Percentiles rank a stretch among this genome's conserved stretches.
These are phyloP conservation scores for Theileria parva DNA, from an alignment of 169 alveolate species.

Conservation along the genomic window DNA sequence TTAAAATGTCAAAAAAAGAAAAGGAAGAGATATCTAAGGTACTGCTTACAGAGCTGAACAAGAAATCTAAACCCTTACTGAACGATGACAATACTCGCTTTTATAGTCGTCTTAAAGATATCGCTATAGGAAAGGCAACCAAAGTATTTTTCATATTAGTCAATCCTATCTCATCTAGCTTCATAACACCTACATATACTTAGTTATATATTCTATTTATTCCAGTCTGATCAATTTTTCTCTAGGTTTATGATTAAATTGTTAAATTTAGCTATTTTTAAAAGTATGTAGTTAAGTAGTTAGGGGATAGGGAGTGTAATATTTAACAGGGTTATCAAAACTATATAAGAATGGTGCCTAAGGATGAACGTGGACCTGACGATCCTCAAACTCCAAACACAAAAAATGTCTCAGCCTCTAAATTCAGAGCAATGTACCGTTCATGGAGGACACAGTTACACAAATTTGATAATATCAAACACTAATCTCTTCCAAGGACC, in stretches of 20 bases:
- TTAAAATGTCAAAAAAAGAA: constrained; percentile 28
- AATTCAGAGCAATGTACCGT: constrained; percentile 73
- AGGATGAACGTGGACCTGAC: constrained; percentile 70
- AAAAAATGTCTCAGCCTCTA: constrained; percentile 70
- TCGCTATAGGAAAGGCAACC: constrained; percentile 78
- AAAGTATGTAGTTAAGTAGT: neutral
- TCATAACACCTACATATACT: neutral
- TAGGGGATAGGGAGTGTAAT: neutral
- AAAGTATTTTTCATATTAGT: constrained; percentile 43
- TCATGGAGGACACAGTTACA: constrained; percentile 75
- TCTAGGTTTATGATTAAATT: neutral
- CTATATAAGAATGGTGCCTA: constrained; percentile 71
- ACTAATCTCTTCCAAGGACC: neutral
- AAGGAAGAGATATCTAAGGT: constrained; percentile 51
- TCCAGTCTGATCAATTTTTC: too few species aligned
- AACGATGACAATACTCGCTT: constrained; percentile 65
- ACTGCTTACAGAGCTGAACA: constrained; percentile 62
- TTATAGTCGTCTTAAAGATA: constrained; percentile 73
- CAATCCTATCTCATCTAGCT: neutral
- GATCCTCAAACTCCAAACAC: constrained; percentile 79
- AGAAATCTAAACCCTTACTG: constrained; percentile 36
- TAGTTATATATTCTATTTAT: neutral
- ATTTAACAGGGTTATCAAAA: constrained; percentile 70
- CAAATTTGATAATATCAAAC: constrained; percentile 66
- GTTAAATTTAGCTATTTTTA: neutral